phyloP scores from a whole-genome alignment of 2,329 filamentous ascomycete species.

The Phaeoacremonium minimum region DNA sequence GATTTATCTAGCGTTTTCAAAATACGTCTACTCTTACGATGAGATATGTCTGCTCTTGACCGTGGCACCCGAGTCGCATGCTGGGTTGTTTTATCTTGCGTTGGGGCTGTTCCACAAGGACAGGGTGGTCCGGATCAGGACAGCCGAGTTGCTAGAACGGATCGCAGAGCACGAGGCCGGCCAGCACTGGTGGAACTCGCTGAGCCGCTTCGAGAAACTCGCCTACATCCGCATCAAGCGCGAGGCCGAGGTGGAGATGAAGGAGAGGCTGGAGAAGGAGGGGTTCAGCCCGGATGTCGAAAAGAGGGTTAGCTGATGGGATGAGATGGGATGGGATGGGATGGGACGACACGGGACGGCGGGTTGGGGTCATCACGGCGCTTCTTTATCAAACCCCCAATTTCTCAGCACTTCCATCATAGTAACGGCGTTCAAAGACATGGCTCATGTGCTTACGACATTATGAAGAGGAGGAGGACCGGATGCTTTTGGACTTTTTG shows the following conservation, averaged over 20 bases:
- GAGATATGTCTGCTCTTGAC: conserved; percentile 81
- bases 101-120: conserved; percentile 91
- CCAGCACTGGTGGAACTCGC: conserved; percentile 82
- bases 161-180: conserved; percentile 86
- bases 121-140: conserved; percentile 69
- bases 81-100: conserved; percentile 85
- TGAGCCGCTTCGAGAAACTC: conserved; percentile 85
- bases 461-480: conserved; percentile 2
- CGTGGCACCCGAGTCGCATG: conserved; percentile 79
- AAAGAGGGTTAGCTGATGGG: conserved; percentile 44
- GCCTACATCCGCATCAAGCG: conserved; percentile 77
- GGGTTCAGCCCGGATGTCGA: conserved; percentile 34
- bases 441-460: conserved; percentile 8
- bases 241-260: conserved; percentile 53
- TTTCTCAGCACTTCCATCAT: no score
- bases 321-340: no score
- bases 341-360: no score
- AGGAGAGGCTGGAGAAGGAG: conserved; percentile 39
- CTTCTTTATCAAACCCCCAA: no score
- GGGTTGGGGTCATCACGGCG: no score
- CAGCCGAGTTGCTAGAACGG: conserved; percentile 75
- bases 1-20: conserved; percentile 77
- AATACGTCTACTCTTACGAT: conserved; percentile 73
- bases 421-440: no score
- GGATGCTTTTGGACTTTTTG: no score